Evolutionary conservation across 2,329 filamentous ascomycete genomes (phyloP).

Genomic region (Lachnellula cervina): DNA sequence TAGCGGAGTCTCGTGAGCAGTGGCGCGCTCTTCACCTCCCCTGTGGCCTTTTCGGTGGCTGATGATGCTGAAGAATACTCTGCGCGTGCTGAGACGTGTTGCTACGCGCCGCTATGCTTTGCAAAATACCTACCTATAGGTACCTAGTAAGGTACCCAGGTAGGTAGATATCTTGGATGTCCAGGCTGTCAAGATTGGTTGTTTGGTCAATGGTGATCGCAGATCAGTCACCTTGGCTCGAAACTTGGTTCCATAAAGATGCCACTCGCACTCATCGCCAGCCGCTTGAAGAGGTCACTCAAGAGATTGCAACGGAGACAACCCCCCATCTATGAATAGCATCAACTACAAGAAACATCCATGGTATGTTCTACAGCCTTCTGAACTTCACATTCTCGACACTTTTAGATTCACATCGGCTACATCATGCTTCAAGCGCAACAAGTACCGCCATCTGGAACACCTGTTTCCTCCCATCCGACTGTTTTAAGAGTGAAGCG

Average conservation of each 20-base stretch:
- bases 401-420: too few species aligned
- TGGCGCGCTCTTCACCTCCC: background rate
- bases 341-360: background rate
- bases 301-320: background rate
- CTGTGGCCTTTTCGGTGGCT: background rate
- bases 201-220: background rate
- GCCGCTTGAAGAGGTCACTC: background rate
- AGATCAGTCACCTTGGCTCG: background rate
- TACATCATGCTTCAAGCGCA: background rate
- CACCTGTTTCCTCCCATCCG: background rate
- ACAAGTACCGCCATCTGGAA: background rate
- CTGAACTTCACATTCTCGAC: background rate
- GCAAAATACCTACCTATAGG: background rate
- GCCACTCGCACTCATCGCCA: background rate
- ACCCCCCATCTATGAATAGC: background rate
- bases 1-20: background rate
- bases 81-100: slow-evolving; percentile 7
- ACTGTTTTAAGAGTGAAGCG: background rate
- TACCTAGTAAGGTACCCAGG: too few species aligned
- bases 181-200: background rate
- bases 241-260: background rate
- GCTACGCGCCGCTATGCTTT: background rate
- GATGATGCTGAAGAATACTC: background rate
- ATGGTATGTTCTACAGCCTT: background rate
- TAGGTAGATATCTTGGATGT: background rate